phyloP scores from a whole-genome alignment of 23 red algal genomes.

The Gracilariopsis chorda region DNA sequence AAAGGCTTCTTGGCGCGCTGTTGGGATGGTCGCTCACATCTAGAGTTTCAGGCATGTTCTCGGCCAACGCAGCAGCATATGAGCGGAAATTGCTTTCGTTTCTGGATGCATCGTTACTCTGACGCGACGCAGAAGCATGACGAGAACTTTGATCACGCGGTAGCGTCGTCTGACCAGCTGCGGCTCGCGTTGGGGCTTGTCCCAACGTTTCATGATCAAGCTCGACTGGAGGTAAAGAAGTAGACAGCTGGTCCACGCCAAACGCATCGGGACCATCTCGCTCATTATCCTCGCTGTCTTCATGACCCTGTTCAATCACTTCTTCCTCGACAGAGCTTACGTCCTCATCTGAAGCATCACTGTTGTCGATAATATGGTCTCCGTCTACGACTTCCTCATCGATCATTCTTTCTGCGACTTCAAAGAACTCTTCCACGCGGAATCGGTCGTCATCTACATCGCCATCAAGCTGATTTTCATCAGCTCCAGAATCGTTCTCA shows the following conservation, averaged over 20 bases:
- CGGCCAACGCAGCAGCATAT: slow-evolving; percentile 65
- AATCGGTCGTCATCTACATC: slow-evolving; percentile 23
- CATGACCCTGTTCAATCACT: slow-evolving; percentile 51
- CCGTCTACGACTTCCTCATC: slow-evolving; percentile 3
- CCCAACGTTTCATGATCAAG: slow-evolving; percentile 67
- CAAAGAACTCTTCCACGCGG: slow-evolving; percentile 15
- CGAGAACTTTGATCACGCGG: background rate
- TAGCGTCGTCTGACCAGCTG: background rate
- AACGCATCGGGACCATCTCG: slow-evolving; percentile 41
- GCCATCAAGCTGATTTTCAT: slow-evolving; percentile 14
- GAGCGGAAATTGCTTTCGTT: slow-evolving; percentile 22
- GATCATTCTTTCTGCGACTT: slow-evolving; percentile 26
- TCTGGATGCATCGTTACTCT: background rate
- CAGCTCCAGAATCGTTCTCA: background rate
- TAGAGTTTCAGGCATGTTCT: background rate
- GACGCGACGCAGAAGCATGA: slow-evolving; percentile 9
- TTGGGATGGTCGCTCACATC: background rate
- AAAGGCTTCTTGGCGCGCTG: background rate
- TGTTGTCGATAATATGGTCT: slow-evolving; percentile 47
- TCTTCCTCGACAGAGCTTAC: slow-evolving; percentile 67
- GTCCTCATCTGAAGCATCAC: slow-evolving; percentile 38
- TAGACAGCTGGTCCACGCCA: slow-evolving; percentile 44
- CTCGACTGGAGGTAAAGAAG: slow-evolving; percentile 74
- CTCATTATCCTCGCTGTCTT: slow-evolving; percentile 41
- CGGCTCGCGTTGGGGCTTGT: slow-evolving; percentile 1